These are phyloP conservation scores for Pseudofabraea citricarpa DNA, from an alignment of 2,329 filamentous ascomycete genomes.

Conservation along the genomic window DNA sequence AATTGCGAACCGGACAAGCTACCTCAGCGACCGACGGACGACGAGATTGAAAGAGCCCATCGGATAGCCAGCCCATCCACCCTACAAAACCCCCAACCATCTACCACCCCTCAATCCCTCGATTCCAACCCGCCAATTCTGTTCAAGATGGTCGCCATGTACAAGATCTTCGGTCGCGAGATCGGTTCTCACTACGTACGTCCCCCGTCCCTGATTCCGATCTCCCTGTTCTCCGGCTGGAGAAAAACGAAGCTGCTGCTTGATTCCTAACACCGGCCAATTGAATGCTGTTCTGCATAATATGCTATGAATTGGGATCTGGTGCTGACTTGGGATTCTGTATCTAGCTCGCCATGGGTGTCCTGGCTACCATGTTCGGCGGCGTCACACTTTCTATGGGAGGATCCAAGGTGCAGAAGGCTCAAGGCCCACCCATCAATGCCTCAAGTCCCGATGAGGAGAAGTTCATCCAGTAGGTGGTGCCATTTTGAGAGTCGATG, in stretches of 20 bases:
- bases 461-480: slow-evolving; percentile 30
- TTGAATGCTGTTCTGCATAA: slow-evolving; percentile 6
- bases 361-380: slow-evolving; percentile 19
- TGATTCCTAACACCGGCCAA: slow-evolving; percentile 1
- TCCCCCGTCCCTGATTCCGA: too few species aligned
- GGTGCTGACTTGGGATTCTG: too few species aligned
- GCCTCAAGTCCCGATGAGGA: slow-evolving; percentile 29
- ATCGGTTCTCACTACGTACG: slow-evolving; percentile 29
- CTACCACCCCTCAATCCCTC: slow-evolving; percentile 2
- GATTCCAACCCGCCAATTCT: slow-evolving; percentile 13
- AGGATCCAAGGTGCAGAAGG: slow-evolving; percentile 21
- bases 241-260: slow-evolving; percentile 10
- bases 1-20: not conserved
- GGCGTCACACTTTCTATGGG: slow-evolving; percentile 14
- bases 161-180: slow-evolving; percentile 27
- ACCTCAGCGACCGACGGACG: slow-evolving; percentile 6
- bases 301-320: not conserved
- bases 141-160: slow-evolving; percentile 29
- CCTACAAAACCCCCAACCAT: slow-evolving; percentile 6
- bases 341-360: slow-evolving; percentile 26
- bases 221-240: too few species aligned
- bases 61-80: slow-evolving; percentile 17
- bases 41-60: slow-evolving; percentile 11
- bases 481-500: not conserved
- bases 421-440: slow-evolving; percentile 28